Evolutionary conservation across 768 basidiomycete species (phyloP), one percentile per base, ranked within the genome.

Genomic region (Termitomyces titanicus): DNA sequence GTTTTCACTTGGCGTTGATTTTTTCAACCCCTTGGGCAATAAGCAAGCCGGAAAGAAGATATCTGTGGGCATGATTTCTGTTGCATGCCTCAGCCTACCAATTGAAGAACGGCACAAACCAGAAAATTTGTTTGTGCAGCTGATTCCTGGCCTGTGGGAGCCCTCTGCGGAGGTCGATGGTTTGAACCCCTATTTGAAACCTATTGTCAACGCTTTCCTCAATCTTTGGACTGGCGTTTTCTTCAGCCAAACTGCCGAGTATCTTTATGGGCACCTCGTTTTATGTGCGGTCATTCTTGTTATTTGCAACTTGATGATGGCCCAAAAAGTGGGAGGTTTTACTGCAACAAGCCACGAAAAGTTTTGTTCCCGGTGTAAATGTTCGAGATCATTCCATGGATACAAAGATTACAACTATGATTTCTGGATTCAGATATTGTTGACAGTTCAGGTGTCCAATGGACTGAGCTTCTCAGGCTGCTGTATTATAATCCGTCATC

Each of bases 21-120:
- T 63, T 7, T 56, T 60, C 35, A 53, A 56, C 39, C 54, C 55
- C 7, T 42, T 55, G 0, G 52, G 60, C 0, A 73, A 69, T 58
- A 66, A 57, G 13, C 13, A 56, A 5, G 54, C 59, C 1, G 67
- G 71, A 4, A 69, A 69, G 25, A 57, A 53, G 9, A 51, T 58
- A 0, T 74, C 70, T 4, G 51, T 67, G 3, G 70, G 72, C 3
- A 59, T 67, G 2, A 67, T 74, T 13, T 69, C 68, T 25, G 51
- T 76, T 42, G 63, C 64, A 1, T 73, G 72, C 53, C 51, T 74
- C 7, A 76, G 74, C 47, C 62, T 76, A 5, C 75, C 75, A 3
- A 58, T 61, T 2, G 48, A 58, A 15, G 25, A 70, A 11, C 66
- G 68, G 12, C 61, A 70, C 49, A 61, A 66, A 18, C 47, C 61